A percentile compares a stretch with the other conserved stretches of the same genome.
Evolutionary conservation across 2,329 filamentous ascomycete species (phyloP).

Genomic region (Arthrobotrys conoides): DNA sequence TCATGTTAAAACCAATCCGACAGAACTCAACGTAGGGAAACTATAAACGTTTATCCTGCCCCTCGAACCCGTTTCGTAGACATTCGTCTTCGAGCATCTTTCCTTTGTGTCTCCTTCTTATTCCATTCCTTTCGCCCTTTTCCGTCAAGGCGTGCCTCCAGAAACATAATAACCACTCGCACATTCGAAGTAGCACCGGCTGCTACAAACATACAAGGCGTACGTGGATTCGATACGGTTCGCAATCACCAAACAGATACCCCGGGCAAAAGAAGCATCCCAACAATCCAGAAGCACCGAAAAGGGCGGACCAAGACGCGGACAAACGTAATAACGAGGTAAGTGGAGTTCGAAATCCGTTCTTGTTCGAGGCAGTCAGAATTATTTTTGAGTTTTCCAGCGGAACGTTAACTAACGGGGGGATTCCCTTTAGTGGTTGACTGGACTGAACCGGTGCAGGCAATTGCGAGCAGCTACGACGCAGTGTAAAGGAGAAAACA

Average conservation of each 20-base stretch:
- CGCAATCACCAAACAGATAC: neutral
- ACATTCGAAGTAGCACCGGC: slow-evolving; percentile 30
- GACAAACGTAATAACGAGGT: slow-evolving; percentile 28
- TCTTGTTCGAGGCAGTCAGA: neutral
- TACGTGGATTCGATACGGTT: slow-evolving; percentile 30
- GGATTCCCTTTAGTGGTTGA: neutral
- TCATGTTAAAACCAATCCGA: slow-evolving; percentile 55
- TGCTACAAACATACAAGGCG: slow-evolving; percentile 26
- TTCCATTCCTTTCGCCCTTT: slow-evolving; percentile 1
- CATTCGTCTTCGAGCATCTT: slow-evolving; percentile 2
- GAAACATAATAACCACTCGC: neutral
- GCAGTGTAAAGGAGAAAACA: slow-evolving; percentile 52
- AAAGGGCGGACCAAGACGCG: slow-evolving; percentile 19
- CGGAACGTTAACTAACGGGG: slow-evolving; percentile 51
- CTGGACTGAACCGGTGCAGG: neutral
- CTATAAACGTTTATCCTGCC: slow-evolving; percentile 31
- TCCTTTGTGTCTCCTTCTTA: slow-evolving; percentile 26
- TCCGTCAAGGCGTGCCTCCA: slow-evolving; percentile 13
- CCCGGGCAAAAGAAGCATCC: neutral
- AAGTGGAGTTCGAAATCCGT: slow-evolving; percentile 21
- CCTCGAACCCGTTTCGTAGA: slow-evolving; percentile 15
- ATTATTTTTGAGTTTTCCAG: slow-evolving; percentile 58
- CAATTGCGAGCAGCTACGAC: slow-evolving; percentile 12
- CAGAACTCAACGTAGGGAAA: slow-evolving; percentile 30
- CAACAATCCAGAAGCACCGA: slow-evolving; percentile 6